Evolutionary conservation across 2,329 filamentous ascomycete species (phyloP), one percentile per base, ranked within the genome.

Genomic region (Alternaria ethzedia): DNA sequence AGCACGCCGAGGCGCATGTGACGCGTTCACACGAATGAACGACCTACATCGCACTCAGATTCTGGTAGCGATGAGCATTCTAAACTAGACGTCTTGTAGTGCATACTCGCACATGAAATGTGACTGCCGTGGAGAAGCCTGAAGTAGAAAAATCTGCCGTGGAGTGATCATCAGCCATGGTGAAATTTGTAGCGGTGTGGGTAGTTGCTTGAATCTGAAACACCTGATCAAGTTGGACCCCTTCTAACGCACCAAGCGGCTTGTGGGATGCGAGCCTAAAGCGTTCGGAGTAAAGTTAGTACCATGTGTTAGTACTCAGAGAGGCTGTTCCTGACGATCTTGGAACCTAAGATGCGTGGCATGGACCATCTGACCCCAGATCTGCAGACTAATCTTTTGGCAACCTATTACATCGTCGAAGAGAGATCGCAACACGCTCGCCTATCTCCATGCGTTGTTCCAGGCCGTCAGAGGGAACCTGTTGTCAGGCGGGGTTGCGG

Each of bases 171-270:
- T 17, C 36, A 41, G 36, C 36, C 36, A 41, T 41, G 36, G 36
- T 41, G 15, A 41, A 17, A 17, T 41, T 41, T 41, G 36, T n/a
- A 41, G 36, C 36, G 36, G 23, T 21, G 32, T 52, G 10, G 9
- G 20, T 17, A 41, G 13, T 28, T 26, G 41, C 54, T 25, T 45
- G 20, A 17, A 32, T 49, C 50, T 70, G 64, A 70, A 68, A 68
- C 68, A 46, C 58, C 46, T 54, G 52, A 26, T 32, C 32, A 57
- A 17, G 26, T 58, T 58, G 50, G 51, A 26, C 44, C 49, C 26
- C 44, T 15, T 41, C 43, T 21, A 63, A 54, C 52, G 59, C 61
- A 28, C 51, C 26, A 66, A 36, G 56, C 58, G 52, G 60, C 43
- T 46, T 59, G 61, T 57, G 52, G 50, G 28, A 45, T 61, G 46